Evolutionary conservation across 768 basidiomycete genomes (phyloP), one percentile per base, ranked within the genome.

Genomic region (Tulasnella sp.): DNA sequence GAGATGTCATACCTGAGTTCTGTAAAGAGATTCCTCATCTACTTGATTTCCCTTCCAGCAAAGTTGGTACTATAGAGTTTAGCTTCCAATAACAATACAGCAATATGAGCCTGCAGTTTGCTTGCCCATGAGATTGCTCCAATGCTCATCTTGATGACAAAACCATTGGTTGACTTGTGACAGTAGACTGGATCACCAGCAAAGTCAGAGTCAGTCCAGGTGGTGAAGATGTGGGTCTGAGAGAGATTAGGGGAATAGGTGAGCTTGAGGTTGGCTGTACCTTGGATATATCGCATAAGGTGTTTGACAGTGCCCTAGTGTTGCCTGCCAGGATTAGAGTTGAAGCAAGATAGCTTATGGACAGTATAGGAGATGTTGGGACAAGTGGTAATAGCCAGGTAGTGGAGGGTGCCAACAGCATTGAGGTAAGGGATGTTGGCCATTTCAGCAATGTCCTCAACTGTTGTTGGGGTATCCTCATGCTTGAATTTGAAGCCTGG

Each of bases 31-130:
- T 38, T 49, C 0, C 62, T 52, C 17, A 67, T 59, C 65, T 65
- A 71, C 10, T 66, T 46, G 2, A 63, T 63, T 54, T 70, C 66
- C 21, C 59, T 49, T 0, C 63, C 59, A 4, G 65, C 66, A 41
- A 66, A 62, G 2, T 61, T 31, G 15, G 60, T 60, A 1, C 63
- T 66, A 29, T 71, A 62, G 49, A 65, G 67, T 63, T 71, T 68
- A 0, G 68, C 67, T 53, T 71, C 66, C 11, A 66, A 67, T 10
- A 66, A 67, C 8, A 67, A 71, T 2, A 70, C 62, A 0, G 75
- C 68, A n/a, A 76, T 72, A 38, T 7, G 5, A 15, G 21, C 49
- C 62, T 69, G 70, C 25, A 60, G 54, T 38, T 60, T 57, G 0
- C 64, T 66, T 0, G 22, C 41, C 70, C 70, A 71, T 8, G 30